Evolutionary conservation across 495 filamentous ascomycete species (phyloP).

Genomic region (Trichoderma orchidacearum): DNA sequence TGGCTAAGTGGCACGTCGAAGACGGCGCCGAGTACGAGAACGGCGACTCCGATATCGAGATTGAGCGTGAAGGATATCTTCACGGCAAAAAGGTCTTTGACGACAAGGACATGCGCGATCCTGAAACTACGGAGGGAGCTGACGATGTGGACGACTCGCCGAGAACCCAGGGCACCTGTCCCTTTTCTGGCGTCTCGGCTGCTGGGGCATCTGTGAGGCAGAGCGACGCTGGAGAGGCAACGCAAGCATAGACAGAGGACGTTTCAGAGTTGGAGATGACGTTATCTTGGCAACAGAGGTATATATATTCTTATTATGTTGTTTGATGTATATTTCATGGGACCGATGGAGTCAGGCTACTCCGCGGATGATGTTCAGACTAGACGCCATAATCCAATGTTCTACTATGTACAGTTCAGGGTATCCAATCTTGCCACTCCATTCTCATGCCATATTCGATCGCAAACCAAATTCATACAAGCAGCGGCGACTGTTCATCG

Average conservation of each 20-base stretch:
- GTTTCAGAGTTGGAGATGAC: not conserved
- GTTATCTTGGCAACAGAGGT: not conserved
- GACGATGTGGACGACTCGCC: not conserved
- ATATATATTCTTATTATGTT: not conserved
- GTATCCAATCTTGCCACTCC: not conserved
- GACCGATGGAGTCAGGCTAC: no score
- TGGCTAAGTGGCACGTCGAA: constrained; percentile 59
- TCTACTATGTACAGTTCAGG: not conserved
- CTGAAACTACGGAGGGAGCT: not conserved
- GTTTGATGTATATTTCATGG: no score
- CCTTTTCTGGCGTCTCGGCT: not conserved
- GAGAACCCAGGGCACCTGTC: not conserved
- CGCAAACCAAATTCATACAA: constrained; percentile 44
- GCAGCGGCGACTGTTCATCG: constrained; percentile 56
- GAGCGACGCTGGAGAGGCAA: not conserved
- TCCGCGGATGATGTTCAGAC: no score
- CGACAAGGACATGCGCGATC: constrained; percentile 6
- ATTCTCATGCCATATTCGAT: not conserved
- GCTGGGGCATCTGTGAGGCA: not conserved
- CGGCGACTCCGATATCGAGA: constrained; percentile 39
- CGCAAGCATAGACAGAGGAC: not conserved
- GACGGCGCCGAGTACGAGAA: constrained; percentile 60
- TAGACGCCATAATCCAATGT: no score
- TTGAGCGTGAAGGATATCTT: constrained; percentile 48
- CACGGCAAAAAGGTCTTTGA: constrained; percentile 29